Conservation (phyloP, 768 basidiomycete genomes). For the Amanita subjunquillea region DNA sequence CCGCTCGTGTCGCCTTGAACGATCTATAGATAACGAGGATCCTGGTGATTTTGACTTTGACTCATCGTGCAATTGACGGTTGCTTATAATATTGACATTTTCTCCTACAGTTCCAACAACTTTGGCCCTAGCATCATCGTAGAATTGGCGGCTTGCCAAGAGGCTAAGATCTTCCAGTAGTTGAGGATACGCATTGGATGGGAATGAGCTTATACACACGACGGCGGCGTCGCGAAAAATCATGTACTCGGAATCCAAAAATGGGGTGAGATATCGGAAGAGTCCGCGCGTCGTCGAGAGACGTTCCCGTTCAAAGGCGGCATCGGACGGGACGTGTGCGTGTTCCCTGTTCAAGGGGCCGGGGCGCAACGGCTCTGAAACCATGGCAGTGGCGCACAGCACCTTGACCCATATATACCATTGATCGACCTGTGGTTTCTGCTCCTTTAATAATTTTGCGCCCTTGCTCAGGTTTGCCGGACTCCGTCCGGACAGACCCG, state of each 20-base stretch:
- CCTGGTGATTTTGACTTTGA: slow-evolving; percentile 32
- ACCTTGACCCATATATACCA: slow-evolving; percentile 82
- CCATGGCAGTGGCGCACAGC: slow-evolving; percentile 71
- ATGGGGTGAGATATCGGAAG: slow-evolving; percentile 79
- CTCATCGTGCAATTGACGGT: slow-evolving; percentile 62
- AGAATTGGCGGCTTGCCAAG: slow-evolving; percentile 73
- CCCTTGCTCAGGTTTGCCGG: slow-evolving; percentile 35
- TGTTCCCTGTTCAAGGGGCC: slow-evolving; percentile 54
- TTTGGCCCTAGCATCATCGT: slow-evolving; percentile 58
- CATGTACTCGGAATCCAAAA: slow-evolving; percentile 78
- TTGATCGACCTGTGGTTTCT: slow-evolving; percentile 53
- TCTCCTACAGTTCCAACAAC: slow-evolving; percentile 24
- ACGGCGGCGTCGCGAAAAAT: slow-evolving; percentile 82
- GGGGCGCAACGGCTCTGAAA: slow-evolving; percentile 49
- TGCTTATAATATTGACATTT: slow-evolving; percentile 18
- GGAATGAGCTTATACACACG: slow-evolving; percentile 81
- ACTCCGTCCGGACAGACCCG: slow-evolving; percentile 30
- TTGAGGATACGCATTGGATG: slow-evolving; percentile 64
- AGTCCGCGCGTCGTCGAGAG: slow-evolving; percentile 74
- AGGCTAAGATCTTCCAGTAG: slow-evolving; percentile 77
- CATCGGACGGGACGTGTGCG: slow-evolving; percentile 57
- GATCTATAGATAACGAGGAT: slow-evolving; percentile 32
- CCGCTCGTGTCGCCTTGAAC: slow-evolving; percentile 64
- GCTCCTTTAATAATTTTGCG: slow-evolving; percentile 41
- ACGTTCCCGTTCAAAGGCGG: slow-evolving; percentile 72